Evolutionary conservation across 495 filamentous ascomycete genomes (phyloP).

Genomic region (Trichoderma virens): DNA sequence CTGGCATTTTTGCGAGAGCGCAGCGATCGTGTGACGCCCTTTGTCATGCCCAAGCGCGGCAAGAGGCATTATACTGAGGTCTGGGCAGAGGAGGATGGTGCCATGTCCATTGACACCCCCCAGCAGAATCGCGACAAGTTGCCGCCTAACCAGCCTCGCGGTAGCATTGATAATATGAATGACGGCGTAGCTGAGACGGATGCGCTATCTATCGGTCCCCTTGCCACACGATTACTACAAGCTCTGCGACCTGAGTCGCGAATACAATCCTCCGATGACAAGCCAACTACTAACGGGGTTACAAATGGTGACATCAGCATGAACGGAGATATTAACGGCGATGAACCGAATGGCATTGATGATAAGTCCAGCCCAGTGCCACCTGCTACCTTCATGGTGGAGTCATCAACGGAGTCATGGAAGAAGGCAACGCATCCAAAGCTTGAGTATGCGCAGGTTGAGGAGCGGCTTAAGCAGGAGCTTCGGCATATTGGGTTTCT

Average conservation of each 20-base stretch:
- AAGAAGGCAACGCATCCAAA: conserved; percentile 53
- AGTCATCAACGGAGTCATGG: conserved; percentile 53
- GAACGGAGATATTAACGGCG: conserved; percentile 45
- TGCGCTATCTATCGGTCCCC: conserved; percentile 79
- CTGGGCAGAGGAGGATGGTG: conserved; percentile 89
- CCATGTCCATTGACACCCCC: conserved; percentile 57
- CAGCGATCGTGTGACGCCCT: conserved; percentile 74
- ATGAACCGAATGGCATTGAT: conserved; percentile 24
- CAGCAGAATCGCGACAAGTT: conserved; percentile 53
- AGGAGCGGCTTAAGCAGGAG: conserved; percentile 84
- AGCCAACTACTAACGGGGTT: conserved; percentile 46
- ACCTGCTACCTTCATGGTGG: conserved; percentile 68
- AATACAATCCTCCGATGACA: conserved; percentile 49
- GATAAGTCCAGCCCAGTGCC: conserved; percentile 44
- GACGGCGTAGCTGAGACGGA: conserved; percentile 82
- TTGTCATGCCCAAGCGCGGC: conserved; percentile 78
- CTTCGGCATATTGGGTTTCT: conserved; percentile 91
- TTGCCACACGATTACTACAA: conserved; percentile 75
- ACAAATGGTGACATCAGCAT: conserved; percentile 43
- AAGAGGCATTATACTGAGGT: conserved; percentile 78
- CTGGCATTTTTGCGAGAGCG: conserved; percentile 86
- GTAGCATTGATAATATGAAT: conserved; percentile 74
- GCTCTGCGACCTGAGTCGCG: conserved; percentile 78
- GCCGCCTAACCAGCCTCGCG: conserved; percentile 72
- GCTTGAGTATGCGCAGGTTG: conserved; percentile 74